These are phyloP conservation scores for Penicillium corylophilum DNA, from an alignment of 2,329 filamentous ascomycete species.

Conservation along the genomic window DNA sequence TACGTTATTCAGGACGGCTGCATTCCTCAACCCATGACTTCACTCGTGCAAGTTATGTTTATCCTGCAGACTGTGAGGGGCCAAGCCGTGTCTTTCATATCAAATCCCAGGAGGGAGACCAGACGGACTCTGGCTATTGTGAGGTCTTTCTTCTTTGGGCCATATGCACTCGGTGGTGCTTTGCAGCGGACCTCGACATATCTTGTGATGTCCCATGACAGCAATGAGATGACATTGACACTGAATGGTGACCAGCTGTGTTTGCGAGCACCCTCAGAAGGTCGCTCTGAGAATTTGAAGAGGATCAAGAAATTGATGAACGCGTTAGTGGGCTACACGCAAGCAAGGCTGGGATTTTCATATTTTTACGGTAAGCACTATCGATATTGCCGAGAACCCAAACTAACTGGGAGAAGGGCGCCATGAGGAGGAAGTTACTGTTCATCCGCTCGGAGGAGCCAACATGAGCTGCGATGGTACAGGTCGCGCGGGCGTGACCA, in stretches of 20 bases:
- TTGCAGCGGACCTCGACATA: conserved; percentile 63
- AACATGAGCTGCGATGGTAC: conserved; percentile 62
- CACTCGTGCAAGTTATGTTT: conserved; percentile 11
- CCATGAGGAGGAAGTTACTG: conserved; percentile 30
- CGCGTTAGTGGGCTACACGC: background rate
- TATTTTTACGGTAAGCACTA: background rate
- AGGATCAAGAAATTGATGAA: conserved; percentile 7
- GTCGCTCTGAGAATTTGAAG: conserved; percentile 14
- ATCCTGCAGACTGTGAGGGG: conserved; percentile 6
- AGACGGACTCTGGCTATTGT: background rate
- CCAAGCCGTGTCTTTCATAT: background rate
- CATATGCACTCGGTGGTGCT: conserved; percentile 57
- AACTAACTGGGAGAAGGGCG: background rate
- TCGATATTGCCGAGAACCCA: background rate
- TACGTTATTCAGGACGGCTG: conserved; percentile 20
- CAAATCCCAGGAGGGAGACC: background rate
- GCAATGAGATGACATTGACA: conserved; percentile 1
- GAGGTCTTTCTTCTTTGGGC: conserved; percentile 58
- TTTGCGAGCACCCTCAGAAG: background rate
- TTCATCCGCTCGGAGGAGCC: conserved; percentile 48
- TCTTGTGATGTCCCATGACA: conserved; percentile 67
- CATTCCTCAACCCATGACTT: conserved; percentile 14
- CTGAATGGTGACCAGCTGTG: background rate
- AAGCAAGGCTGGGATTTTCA: background rate
- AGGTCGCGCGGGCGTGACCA: conserved; percentile 57